These are phyloP conservation scores for Leucocoprinus sp. DNA, from an alignment of 768 basidiomycete genomes.

Conservation along the genomic window DNA sequence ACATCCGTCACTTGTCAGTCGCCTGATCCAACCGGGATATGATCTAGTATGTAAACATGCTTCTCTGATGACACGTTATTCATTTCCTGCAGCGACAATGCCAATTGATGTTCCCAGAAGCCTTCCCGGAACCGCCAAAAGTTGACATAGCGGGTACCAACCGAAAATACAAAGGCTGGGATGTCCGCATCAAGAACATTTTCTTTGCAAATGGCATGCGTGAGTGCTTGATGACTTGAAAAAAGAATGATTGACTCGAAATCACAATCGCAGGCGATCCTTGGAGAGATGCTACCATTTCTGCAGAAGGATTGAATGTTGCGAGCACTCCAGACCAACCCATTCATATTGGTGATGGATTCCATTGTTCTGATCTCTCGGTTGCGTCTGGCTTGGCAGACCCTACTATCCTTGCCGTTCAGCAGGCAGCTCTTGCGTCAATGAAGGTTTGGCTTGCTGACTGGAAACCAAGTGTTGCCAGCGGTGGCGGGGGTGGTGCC, in stretches of 20 bases:
- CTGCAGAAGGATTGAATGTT: conserved; percentile 40
- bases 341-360: conserved; percentile 51
- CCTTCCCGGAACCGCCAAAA: conserved; percentile 39
- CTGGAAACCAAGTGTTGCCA: conserved; percentile 22
- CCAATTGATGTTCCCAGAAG: conserved; percentile 54
- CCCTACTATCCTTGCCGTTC: conserved; percentile 43
- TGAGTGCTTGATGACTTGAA: conserved; percentile 30
- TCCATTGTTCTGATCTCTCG: conserved; percentile 59
- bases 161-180: conserved; percentile 51
- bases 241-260: background rate
- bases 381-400: conserved; percentile 35
- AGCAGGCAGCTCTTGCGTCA: conserved; percentile 39
- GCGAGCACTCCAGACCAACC: conserved; percentile 45
- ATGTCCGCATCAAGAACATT: conserved; percentile 44
- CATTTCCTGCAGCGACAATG: conserved; percentile 49
- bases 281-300: conserved; percentile 64
- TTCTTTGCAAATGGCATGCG: conserved; percentile 67
- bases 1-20: conserved; percentile 40
- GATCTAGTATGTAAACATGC: conserved; percentile 34
- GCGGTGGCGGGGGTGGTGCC: background rate
- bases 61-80: background rate
- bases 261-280: conserved; percentile 75
- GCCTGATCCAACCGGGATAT: conserved; percentile 45
- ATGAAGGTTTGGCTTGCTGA: conserved; percentile 54
- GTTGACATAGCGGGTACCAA: conserved; percentile 40